A percentile compares a stretch with the other conserved stretches of the same genome.
phyloP scores from a whole-genome alignment of 306 rosid genomes.

The Acacia melanoxylon region DNA sequence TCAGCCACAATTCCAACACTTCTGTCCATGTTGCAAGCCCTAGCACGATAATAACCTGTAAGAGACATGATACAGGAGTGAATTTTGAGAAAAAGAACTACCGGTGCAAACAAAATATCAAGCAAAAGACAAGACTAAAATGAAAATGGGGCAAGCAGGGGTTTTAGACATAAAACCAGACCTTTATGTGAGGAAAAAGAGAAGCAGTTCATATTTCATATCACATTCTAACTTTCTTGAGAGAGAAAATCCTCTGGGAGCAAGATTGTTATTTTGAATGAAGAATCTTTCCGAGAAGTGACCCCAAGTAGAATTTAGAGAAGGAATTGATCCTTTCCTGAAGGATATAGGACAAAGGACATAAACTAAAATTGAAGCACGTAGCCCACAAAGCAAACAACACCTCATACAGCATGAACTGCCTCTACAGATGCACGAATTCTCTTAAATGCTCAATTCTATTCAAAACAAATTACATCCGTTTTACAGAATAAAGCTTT shows the following conservation, averaged over 20 bases:
- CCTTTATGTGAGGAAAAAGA: background rate
- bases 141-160: background rate
- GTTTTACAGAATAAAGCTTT: background rate
- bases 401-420: background rate
- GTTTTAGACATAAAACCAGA: background rate
- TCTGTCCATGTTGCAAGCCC: slow-evolving; percentile 21
- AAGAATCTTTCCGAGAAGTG: background rate
- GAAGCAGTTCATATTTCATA: background rate
- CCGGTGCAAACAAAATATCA: background rate
- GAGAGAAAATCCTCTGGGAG: no score
- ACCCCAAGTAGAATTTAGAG: no score
- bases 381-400: slow-evolving; percentile 12
- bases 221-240: background rate
- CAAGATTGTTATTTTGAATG: background rate
- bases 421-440: background rate
- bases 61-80: background rate
- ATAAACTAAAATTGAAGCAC: background rate
- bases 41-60: slow-evolving; percentile 1
- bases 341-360: no score
- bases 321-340: no score
- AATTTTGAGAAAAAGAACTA: background rate
- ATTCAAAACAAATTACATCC: background rate
- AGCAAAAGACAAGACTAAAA: background rate
- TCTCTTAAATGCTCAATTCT: background rate
- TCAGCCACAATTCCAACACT: slow-evolving; percentile 7